Evolutionary conservation across 192 early-diverging fungal genomes (phyloP), one percentile per base, ranked within the genome.

Genomic region (Coemansia sp.): DNA sequence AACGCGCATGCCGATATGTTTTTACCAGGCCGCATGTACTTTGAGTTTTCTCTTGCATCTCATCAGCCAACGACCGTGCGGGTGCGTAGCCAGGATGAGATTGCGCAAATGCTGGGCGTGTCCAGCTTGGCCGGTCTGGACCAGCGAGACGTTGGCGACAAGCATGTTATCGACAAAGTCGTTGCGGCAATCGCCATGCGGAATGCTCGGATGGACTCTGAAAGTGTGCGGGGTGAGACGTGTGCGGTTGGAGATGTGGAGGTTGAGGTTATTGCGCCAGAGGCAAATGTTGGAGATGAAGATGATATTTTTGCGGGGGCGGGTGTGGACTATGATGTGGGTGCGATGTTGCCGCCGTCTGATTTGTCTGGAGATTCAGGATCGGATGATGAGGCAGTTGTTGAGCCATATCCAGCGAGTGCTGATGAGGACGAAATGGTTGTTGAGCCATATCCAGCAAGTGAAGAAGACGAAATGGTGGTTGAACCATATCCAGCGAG

Each of bases 291-390:
- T 49, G 58, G 24, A 52, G 63, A 25, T 21, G 60, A 55, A 12
- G 17, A 48, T 3, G 83, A 93, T 73, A 96, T 96, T 24, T 96
- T 96, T 86, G 90, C 86, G 6, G 93, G 92, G 58, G 93, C 79
- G 5, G 94, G 93, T 1, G 65, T 85, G 4, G 89, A 93, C 43
- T 96, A 96, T 63, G 62, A 72, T 12, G 69, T 93, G 1, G 49
- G 54, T 5, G 39, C 3, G 60, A 21, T 14, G 43, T 9, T 51
- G 17, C 19, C 19, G 19, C 49, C 49, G 10, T 15, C 41, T 2
- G 14, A 19, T 22, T 23, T 60, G 23, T 19, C 43, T 15, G 14
- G 41, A 2, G 57, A 23, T 10, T 21, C 51, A 0, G 51, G 51
- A 53, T 38, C 55, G 6, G 39, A 52, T 35, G 49, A 58, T 1